A percentile compares a stretch with the other conserved stretches of the same genome.
Evolutionary conservation across 31 red algal species (phyloP).

Genomic region (Bonnemaisonia californica): DNA sequence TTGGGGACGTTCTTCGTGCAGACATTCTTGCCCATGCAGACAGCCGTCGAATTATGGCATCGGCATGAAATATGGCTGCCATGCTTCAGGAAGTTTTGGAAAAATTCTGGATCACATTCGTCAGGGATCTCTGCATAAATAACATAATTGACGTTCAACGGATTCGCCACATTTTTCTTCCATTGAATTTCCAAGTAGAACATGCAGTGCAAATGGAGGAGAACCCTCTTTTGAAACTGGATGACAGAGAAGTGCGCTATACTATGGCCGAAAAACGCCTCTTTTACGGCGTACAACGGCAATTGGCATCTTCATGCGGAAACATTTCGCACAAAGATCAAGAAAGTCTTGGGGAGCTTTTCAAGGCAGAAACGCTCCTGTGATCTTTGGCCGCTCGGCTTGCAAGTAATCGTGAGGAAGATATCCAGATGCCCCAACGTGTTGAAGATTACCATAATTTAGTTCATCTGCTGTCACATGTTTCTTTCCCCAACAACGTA

Average conservation of each 20-base stretch:
- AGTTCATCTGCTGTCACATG: not conserved
- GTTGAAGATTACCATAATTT: too few relatives aligned
- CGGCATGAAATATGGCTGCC: too few relatives aligned
- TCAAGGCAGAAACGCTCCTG: not conserved
- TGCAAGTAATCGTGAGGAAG: slow-evolving; percentile 41
- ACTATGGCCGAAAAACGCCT: slow-evolving; percentile 23
- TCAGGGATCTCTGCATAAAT: slow-evolving; percentile 21
- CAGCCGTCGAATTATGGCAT: too few relatives aligned
- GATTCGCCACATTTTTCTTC: not conserved
- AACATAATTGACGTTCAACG: not conserved
- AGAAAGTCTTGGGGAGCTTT: slow-evolving; percentile 2
- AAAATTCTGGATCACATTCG: too few relatives aligned
- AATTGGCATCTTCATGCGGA: slow-evolving; percentile 12
- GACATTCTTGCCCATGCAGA: too few relatives aligned
- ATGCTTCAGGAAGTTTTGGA: too few relatives aligned
- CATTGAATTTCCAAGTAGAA: slow-evolving; percentile 9
- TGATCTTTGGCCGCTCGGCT: slow-evolving; percentile 31
- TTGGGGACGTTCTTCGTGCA: too few relatives aligned
- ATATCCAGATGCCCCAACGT: slow-evolving; percentile 6
- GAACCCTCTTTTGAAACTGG: slow-evolving; percentile 30
- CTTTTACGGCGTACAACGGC: not conserved
- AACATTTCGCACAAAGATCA: slow-evolving; percentile 6
- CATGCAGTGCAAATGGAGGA: slow-evolving; percentile 5
- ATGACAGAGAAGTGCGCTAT: not conserved
- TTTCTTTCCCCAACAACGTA: slow-evolving; percentile 1